Conservation (phyloP, 2,329 filamentous ascomycete genomes). For the Nannizziopsis barbatae region DNA sequence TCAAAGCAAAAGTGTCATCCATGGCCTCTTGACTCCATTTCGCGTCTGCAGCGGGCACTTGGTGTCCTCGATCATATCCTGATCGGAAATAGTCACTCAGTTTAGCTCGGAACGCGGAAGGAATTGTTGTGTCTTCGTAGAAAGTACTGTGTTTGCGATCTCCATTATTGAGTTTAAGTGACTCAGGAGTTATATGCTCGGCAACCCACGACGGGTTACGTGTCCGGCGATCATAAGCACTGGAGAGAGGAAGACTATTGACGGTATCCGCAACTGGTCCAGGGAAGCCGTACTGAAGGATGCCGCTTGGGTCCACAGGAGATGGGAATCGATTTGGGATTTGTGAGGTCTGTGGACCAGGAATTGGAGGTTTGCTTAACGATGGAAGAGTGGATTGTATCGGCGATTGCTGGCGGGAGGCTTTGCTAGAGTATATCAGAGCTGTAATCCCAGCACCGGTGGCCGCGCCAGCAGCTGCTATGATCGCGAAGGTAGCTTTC, state of each 20-base stretch:
- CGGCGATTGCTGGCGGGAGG: conserved; percentile 38
- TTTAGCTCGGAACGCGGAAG: conserved; percentile 75
- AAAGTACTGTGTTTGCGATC: conserved; percentile 80
- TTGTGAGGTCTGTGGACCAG: conserved; percentile 22
- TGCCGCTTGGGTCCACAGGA: conserved; percentile 60
- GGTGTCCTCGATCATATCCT: conserved; percentile 91
- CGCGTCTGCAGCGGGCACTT: conserved; percentile 90
- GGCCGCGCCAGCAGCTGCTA: conserved; percentile 64
- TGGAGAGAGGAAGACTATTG: conserved; percentile 63
- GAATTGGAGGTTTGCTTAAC: conserved; percentile 20
- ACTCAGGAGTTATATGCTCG: conserved; percentile 89
- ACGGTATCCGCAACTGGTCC: conserved; percentile 79
- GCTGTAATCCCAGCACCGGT: conserved; percentile 63
- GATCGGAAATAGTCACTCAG: conserved; percentile 90
- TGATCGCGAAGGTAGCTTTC: conserved; percentile 62
- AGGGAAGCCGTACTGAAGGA: conserved; percentile 83
- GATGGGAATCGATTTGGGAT: conserved; percentile 25
- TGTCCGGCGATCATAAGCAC: conserved; percentile 77
- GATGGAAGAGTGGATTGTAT: conserved; percentile 28
- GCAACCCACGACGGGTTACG: conserved; percentile 91
- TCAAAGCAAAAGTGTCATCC: conserved; percentile 86
- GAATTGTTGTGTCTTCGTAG: conserved; percentile 67
- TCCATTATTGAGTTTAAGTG: conserved; percentile 60
- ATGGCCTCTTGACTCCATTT: conserved; percentile 93
- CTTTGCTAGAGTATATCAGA: conserved; percentile 53